Base-by-base conservation (phyloP, 2,329 filamentous ascomycete species). In the Pseudogymnoascus sp. region DNA sequence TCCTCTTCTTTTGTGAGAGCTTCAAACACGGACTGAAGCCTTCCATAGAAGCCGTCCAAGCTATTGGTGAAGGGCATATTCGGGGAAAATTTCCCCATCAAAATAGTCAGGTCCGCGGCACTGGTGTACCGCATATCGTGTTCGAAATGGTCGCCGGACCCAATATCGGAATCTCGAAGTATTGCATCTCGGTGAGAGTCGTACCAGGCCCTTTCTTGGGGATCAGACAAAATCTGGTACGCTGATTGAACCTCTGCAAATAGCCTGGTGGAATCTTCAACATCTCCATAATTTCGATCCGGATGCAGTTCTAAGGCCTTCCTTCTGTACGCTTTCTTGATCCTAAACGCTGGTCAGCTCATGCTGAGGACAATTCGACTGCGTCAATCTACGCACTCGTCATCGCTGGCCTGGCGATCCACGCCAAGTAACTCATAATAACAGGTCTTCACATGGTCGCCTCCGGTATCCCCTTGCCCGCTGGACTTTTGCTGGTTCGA, bases 161-260 rank as follows among this genome's bases (percentile, higher is more conserved):
- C 68, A 8, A 66, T 68, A 45, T 72, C 73, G 23, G 73, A 76
- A 30, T 77, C 76, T 28, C 82, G 81, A 63, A 97, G 76, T 63
- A 97, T 95, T 57, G 88, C 85, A 66, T 91, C 86, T 62, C 90
- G 86, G 71, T 99, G 94, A 2, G 91, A 91, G 74, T 99, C 92
- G 75, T 99, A 99, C 94, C 94, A 99, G 30, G 92, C 88, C 66
- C 94, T 84, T 72, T 99, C 94, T 71, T 99, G 92, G 9, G 91
- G 85, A 71, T 99, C 94, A 1, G 92, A 95, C 1, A 99, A 82
- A n/a, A 99, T 84, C 72, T 97, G 90, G 71, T 99, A 95, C 52
- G 94, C 94, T 34, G 91, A 82, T 72, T 96, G 92, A 26, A 97
- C 81, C 70, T 96, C 91, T 57, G 94, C 91, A 71, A 99, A 99